A percentile compares a stretch with the other conserved stretches of the same genome.
These are phyloP conservation scores for Naganishia onofrii DNA, from an alignment of 768 basidiomycete genomes.

Conservation along the genomic window DNA sequence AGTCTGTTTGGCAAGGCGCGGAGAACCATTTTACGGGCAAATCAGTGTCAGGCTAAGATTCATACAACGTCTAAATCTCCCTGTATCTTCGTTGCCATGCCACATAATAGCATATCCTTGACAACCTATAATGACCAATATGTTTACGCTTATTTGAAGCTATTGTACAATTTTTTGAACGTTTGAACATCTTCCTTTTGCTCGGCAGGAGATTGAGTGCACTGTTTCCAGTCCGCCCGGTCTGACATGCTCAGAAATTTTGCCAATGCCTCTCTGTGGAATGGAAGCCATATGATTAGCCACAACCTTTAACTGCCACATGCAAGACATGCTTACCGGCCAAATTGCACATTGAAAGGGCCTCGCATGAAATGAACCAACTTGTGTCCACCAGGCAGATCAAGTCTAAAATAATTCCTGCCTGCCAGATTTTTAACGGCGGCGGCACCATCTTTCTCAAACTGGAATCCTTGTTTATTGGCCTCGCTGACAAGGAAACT, in stretches of 20 bases:
- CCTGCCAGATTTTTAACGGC: constrained; percentile 60
- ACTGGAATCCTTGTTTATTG: constrained; percentile 63
- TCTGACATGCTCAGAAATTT: constrained; percentile 71
- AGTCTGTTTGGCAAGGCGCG: constrained; percentile 52
- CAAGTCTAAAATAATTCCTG: constrained; percentile 79
- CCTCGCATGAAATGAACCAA: constrained; percentile 81
- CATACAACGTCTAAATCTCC: background rate
- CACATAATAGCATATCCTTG: background rate
- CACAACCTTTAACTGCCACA: background rate
- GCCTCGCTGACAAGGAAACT: constrained; percentile 58
- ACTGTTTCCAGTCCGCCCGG: constrained; percentile 88
- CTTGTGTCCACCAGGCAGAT: constrained; percentile 78
- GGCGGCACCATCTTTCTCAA: constrained; percentile 64
- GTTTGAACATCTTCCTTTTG: constrained; percentile 76
- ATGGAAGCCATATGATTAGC: background rate
- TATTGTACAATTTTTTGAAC: constrained; percentile 75
- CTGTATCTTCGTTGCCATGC: background rate
- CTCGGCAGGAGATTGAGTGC: constrained; percentile 75
- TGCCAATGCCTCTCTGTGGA: constrained; percentile 72
- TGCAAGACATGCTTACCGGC: constrained; percentile 62
- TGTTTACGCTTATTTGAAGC: constrained; percentile 4
- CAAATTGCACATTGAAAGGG: constrained; percentile 86
- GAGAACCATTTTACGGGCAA: constrained; percentile 48
- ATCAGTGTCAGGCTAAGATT: background rate
- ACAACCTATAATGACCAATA: background rate